Conservation (phyloP, 192 early-diverging fungal genomes). For the Coemansia aciculifera region DNA sequence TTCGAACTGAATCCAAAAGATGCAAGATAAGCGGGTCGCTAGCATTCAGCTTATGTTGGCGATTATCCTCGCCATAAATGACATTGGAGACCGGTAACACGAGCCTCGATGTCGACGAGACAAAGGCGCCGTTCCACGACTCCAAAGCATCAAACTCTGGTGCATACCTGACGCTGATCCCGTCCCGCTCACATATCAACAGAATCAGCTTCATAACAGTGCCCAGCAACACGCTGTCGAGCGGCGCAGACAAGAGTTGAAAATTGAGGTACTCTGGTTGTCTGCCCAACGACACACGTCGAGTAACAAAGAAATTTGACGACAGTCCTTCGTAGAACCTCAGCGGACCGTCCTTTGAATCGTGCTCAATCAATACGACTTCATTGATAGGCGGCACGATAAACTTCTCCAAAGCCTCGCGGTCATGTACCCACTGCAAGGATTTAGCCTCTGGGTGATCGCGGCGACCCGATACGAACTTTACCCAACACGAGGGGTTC, state of each 20-base stretch:
- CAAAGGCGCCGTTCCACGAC: conserved; percentile 47
- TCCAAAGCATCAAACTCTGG: conserved; percentile 18
- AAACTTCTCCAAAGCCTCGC: conserved; percentile 33
- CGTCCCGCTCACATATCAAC: conserved; percentile 33
- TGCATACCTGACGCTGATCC: conserved; percentile 31
- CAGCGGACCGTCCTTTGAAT: background rate
- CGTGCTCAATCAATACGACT: conserved; percentile 35
- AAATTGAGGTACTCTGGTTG: conserved; percentile 19
- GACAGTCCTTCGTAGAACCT: conserved; percentile 51
- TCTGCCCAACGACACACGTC: background rate
- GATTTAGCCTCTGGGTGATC: conserved; percentile 41
- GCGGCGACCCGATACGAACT: conserved; percentile 30
- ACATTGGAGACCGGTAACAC: conserved; percentile 35
- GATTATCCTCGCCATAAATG: conserved; percentile 10
- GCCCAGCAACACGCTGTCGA: conserved; percentile 41
- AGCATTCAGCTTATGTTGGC: conserved; percentile 12
- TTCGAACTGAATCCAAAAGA: conserved; percentile 21
- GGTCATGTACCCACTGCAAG: conserved; percentile 52
- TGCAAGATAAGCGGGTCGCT: conserved; percentile 39
- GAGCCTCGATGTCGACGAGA: conserved; percentile 48
- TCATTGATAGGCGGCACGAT: conserved; percentile 39
- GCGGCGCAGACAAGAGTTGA: conserved; percentile 40
- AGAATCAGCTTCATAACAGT: conserved; percentile 52
- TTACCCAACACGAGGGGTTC: conserved; percentile 20
- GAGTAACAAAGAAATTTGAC: conserved; percentile 49